phyloP scores from a whole-genome alignment of 768 basidiomycete genomes.

The Favolaschia claudopus region DNA sequence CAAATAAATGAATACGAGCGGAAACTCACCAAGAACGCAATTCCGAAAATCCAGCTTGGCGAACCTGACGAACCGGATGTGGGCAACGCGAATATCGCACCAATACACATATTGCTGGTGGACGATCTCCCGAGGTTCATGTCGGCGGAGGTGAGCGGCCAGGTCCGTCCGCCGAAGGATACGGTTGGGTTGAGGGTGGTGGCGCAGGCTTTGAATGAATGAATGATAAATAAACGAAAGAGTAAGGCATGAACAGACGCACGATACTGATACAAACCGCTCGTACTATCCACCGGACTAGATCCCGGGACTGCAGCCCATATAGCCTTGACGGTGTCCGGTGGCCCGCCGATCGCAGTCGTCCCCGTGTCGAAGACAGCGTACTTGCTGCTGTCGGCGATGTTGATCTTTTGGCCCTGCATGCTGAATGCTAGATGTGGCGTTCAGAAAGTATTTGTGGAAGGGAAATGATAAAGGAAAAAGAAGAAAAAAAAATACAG shows the following conservation, averaged over 20 bases:
- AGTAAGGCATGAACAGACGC: not conserved
- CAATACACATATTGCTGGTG: not conserved
- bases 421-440: not conserved
- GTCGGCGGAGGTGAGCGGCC: not conserved
- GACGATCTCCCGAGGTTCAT: not conserved
- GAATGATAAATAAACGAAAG: not conserved
- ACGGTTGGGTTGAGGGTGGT: not conserved
- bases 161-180: not conserved
- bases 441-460: too few species aligned
- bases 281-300: not conserved
- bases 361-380: not conserved
- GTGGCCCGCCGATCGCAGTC: not conserved
- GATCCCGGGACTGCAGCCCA: not conserved
- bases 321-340: not conserved
- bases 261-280: slow-evolving; percentile 4
- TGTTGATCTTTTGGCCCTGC: not conserved
- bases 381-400: not conserved
- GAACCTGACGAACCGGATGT: too few species aligned
- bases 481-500: too few species aligned
- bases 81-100: not conserved
- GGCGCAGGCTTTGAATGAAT: not conserved
- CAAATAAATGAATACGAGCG: not conserved
- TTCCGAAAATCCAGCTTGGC: slow-evolving; percentile 1
- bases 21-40: not conserved
- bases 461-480: too few species aligned